Evolutionary conservation across 2,329 filamentous ascomycete species (phyloP).

Genomic region (Daldinia sp.): DNA sequence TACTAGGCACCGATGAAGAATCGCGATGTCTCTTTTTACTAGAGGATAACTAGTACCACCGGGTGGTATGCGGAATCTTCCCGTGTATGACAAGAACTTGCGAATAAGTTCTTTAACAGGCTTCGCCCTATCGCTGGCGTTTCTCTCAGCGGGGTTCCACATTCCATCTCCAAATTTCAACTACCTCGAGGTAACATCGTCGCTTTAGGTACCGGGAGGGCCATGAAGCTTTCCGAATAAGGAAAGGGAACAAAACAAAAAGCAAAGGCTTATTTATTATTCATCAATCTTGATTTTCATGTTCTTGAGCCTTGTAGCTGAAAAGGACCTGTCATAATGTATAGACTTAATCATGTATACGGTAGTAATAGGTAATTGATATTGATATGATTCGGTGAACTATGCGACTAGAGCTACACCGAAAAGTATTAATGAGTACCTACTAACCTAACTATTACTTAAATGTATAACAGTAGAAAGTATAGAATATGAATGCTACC

Average conservation of each 20-base stretch:
- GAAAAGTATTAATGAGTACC: no score
- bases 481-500: no score
- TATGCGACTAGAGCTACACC: no score
- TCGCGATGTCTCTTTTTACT: background rate
- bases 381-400: no score
- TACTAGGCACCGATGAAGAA: background rate
- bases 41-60: background rate
- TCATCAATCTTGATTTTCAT: background rate
- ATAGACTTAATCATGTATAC: background rate
- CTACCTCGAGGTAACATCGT: background rate
- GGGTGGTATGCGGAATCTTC: no score
- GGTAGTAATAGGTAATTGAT: background rate
- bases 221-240: background rate
- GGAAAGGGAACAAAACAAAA: background rate
- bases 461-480: no score
- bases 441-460: no score
- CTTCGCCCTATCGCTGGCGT: background rate
- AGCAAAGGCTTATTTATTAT: background rate
- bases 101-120: no score
- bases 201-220: no score
- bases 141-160: background rate
- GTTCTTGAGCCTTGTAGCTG: background rate
- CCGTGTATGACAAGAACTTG: no score
- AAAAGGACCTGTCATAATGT: background rate
- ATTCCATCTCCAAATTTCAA: background rate